Conservation (phyloP, 768 basidiomycete genomes). For the Lentinula detonsa region DNA sequence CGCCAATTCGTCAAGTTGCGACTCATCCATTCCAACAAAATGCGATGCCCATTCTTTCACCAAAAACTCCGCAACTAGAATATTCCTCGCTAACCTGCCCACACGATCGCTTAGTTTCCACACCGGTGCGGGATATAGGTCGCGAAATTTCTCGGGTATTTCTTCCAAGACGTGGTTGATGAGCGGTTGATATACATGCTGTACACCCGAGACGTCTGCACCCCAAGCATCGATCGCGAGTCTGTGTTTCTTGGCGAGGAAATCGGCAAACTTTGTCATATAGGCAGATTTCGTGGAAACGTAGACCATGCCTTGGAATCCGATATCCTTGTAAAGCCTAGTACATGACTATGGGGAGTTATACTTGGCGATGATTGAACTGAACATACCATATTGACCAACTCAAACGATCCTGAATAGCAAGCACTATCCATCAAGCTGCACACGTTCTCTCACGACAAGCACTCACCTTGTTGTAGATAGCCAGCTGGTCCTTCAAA, state of each 20-base stretch:
- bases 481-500: conserved; percentile 45
- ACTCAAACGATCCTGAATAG: conserved; percentile 33
- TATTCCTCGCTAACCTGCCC: conserved; percentile 56
- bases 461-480: conserved; percentile 39
- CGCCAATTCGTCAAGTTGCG: conserved; percentile 69
- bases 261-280: conserved; percentile 60
- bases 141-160: conserved; percentile 42
- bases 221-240: conserved; percentile 80
- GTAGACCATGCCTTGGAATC: conserved; percentile 84
- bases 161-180: conserved; percentile 54
- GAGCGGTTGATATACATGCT: conserved; percentile 58
- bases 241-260: conserved; percentile 73
- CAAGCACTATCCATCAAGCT: not conserved
- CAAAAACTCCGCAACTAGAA: conserved; percentile 66
- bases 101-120: conserved; percentile 56
- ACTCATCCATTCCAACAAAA: conserved; percentile 50
- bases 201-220: conserved; percentile 52
- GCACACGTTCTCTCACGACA: not conserved
- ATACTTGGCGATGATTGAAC: not conserved
- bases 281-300: conserved; percentile 64
- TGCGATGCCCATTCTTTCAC: conserved; percentile 71
- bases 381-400: conserved; percentile 69
- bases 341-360: conserved; percentile 59
- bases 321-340: conserved; percentile 85
- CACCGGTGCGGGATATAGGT: conserved; percentile 57